Percentiles rank a stretch among this genome's conserved stretches.
These are phyloP conservation scores for fission yeast (Schizosaccharomyces pombe) DNA, from an alignment of 805 yeast genomes.

Conservation along the genomic window DNA sequence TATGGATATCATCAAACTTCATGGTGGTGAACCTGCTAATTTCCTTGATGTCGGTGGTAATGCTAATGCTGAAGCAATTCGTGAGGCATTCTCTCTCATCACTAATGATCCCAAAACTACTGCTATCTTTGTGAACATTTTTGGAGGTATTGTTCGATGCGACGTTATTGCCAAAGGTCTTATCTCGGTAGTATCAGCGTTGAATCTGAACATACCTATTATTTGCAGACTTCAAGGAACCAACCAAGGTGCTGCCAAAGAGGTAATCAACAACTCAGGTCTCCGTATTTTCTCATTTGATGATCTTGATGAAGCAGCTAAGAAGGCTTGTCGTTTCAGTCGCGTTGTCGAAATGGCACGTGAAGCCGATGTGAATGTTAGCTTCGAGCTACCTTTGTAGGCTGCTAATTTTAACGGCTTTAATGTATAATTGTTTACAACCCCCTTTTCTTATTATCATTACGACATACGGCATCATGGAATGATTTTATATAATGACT, in stretches of 20 bases:
- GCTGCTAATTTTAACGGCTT: no score
- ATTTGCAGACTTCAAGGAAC: constrained; percentile 98
- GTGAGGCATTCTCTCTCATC: constrained; percentile 85
- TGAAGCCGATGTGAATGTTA: constrained; percentile 26
- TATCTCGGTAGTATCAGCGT: constrained; percentile 79
- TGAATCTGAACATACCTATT: constrained; percentile 77
- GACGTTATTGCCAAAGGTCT: constrained; percentile 96
- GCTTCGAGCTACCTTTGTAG: constrained; percentile 26
- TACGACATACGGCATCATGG: no score
- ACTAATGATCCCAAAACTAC: constrained; percentile 70
- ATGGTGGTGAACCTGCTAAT: constrained; percentile 98
- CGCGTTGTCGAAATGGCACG: constrained; percentile 26
- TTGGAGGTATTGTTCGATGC: constrained; percentile 98
- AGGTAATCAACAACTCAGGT: constrained; percentile 68
- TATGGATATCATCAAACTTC: constrained; percentile 93
- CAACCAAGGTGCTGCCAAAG: constrained; percentile 69
- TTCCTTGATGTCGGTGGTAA: constrained; percentile 99
- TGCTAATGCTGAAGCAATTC: constrained; percentile 95
- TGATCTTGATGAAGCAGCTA: constrained; percentile 93
- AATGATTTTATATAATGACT: no score
- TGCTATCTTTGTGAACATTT: constrained; percentile 92
- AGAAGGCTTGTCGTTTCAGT: constrained; percentile 66
- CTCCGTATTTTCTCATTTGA: constrained; percentile 75
- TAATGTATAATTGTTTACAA: no score
- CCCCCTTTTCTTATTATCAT: no score